These are phyloP conservation scores for Apiotrichum domesticum DNA, from an alignment of 1,284 basidiomycete species.

Conservation along the genomic window DNA sequence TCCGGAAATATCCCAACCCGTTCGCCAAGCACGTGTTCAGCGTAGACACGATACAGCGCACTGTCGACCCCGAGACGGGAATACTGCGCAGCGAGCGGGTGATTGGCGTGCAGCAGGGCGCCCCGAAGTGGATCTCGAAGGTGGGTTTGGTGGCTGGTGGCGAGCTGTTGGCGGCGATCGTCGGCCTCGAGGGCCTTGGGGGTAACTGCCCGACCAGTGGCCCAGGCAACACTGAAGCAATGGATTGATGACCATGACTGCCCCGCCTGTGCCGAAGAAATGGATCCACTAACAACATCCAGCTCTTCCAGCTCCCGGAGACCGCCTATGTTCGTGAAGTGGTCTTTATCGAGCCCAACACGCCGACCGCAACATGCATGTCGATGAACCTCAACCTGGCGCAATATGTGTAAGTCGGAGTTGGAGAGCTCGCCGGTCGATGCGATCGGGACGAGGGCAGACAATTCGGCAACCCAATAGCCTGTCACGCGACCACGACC, in stretches of 20 bases:
- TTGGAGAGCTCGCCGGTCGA: no score
- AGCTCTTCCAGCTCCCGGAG: conserved; percentile 51
- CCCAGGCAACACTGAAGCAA: no score
- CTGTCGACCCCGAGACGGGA: conserved; percentile 74
- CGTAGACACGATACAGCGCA: conserved; percentile 79
- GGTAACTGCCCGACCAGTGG: no score
- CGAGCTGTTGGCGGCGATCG: background rate
- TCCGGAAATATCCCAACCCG: conserved; percentile 94
- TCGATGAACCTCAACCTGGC: conserved; percentile 85
- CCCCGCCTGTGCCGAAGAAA: no score
- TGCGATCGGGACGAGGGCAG: no score
- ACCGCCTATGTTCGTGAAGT: conserved; percentile 92
- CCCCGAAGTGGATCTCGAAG: conserved; percentile 48
- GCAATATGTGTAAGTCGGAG: conserved; percentile 51
- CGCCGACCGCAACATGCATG: conserved; percentile 64
- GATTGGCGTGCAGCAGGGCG: conserved; percentile 45
- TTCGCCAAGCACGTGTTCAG: conserved; percentile 85
- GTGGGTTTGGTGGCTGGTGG: conserved; percentile 21
- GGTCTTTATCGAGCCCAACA: conserved; percentile 72
- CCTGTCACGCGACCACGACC: no score
- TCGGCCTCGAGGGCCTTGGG: no score
- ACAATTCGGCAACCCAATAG: no score
- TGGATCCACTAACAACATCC: background rate
- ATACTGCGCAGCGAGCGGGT: conserved; percentile 65
- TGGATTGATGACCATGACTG: no score